Evolutionary conservation across 495 filamentous ascomycete genomes (phyloP).

Genomic region (Podospora comata): DNA sequence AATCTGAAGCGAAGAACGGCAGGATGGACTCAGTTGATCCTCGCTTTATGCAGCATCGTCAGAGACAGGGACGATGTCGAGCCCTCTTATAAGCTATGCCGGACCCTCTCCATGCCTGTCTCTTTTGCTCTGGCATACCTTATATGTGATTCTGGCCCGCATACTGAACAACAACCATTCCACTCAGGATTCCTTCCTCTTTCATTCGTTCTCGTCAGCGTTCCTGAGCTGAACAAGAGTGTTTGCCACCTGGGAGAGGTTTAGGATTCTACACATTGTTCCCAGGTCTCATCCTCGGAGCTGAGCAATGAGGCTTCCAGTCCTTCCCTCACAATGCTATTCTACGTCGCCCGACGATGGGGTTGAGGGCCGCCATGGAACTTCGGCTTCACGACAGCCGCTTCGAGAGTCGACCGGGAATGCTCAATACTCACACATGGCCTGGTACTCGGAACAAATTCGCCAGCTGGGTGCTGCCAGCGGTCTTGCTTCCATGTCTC

Average conservation of each 20-base stretch:
- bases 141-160: conserved; percentile 38
- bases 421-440: conserved; percentile 42
- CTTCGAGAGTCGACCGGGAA: conserved; percentile 51
- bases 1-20: conserved; percentile 18
- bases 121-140: conserved; percentile 24
- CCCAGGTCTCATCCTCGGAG: conserved; percentile 25
- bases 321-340: conserved; percentile 32
- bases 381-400: conserved; percentile 39
- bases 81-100: conserved; percentile 28
- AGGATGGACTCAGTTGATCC: conserved; percentile 16
- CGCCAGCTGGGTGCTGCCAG: conserved; percentile 14
- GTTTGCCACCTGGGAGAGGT: conserved; percentile 10
- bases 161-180: conserved; percentile 33
- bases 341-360: conserved; percentile 22
- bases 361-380: conserved; percentile 21
- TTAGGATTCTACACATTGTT: conserved; percentile 10
- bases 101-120: conserved; percentile 21
- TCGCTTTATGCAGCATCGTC: conserved; percentile 13
- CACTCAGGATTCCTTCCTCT: conserved; percentile 54
- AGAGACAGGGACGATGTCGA: conserved; percentile 7
- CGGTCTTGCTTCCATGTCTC: conserved; percentile 32
- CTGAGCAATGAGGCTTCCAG: conserved; percentile 25
- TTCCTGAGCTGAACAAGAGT: conserved; percentile 15
- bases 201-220: conserved; percentile 41
- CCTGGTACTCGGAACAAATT: conserved; percentile 38